Conservation (phyloP, 495 filamentous ascomycete genomes). For the Penicillium lividum region DNA sequence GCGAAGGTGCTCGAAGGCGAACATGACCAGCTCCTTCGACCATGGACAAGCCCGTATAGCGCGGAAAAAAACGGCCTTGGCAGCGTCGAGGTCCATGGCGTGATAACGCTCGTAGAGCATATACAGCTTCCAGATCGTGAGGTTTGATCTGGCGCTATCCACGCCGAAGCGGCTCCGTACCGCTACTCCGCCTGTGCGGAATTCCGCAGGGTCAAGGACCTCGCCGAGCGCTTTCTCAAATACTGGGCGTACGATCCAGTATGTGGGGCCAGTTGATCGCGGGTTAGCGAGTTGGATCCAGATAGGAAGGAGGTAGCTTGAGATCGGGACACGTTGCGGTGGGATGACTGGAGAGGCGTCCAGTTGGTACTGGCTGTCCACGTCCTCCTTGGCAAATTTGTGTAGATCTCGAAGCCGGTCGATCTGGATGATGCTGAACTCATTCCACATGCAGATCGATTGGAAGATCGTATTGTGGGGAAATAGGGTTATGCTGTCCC, state of each 20-base stretch:
- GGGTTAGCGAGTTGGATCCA: constrained; percentile 57
- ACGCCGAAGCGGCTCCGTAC: constrained; percentile 29
- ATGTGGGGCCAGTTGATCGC: constrained; percentile 50
- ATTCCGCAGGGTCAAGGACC: constrained; percentile 13
- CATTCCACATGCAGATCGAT: constrained; percentile 68
- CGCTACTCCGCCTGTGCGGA: constrained; percentile 24
- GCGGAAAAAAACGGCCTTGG: constrained; percentile 51
- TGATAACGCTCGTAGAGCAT: constrained; percentile 54
- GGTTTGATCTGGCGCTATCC: constrained; percentile 40
- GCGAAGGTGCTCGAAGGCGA: constrained; percentile 58
- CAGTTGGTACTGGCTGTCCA: constrained; percentile 1
- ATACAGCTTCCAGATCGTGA: constrained; percentile 67
- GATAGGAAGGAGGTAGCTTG: constrained; percentile 63
- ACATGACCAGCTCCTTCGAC: constrained; percentile 69
- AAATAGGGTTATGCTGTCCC: constrained; percentile 59
- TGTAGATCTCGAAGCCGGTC: constrained; percentile 65
- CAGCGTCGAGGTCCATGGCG: constrained; percentile 36
- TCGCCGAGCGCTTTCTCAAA: constrained; percentile 68
- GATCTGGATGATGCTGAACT: constrained; percentile 65
- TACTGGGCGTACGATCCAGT: constrained; percentile 60
- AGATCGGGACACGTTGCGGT: constrained; percentile 42
- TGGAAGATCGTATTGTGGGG: constrained; percentile 81
- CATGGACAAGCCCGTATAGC: constrained; percentile 65
- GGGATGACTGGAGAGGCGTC: not conserved
- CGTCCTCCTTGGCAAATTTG: not conserved